Conservation (phyloP, 1,139 yeast species). For the Magnusiomyces sp. region DNA sequence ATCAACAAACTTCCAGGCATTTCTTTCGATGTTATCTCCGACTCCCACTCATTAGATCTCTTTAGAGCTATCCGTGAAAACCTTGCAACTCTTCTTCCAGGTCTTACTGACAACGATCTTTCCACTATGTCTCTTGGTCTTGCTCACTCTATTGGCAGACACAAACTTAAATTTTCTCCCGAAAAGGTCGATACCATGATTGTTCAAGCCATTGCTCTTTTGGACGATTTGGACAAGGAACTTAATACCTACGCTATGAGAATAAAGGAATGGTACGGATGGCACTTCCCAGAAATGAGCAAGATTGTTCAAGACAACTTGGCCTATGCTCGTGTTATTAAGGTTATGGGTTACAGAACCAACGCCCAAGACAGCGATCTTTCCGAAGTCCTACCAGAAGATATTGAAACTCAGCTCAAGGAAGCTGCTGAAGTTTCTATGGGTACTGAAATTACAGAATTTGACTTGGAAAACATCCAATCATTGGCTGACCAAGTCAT, state of each 20-base stretch:
- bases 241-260: constrained; percentile 97
- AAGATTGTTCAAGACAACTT: constrained; percentile 82
- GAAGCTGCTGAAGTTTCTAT: constrained; percentile 91
- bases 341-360: constrained; percentile 90
- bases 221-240: constrained; percentile 95
- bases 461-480: constrained; percentile 83
- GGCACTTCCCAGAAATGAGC: constrained; percentile 99
- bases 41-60: constrained; percentile 88
- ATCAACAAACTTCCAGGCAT: constrained; percentile 84
- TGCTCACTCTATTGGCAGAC: constrained; percentile 91
- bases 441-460: constrained; percentile 97
- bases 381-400: constrained; percentile 84
- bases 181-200: constrained; percentile 98
- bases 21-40: constrained; percentile 81
- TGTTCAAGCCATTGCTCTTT: constrained; percentile 94
- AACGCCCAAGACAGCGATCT: constrained; percentile 90
- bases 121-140: constrained; percentile 94
- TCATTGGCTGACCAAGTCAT: constrained; percentile 93
- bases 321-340: constrained; percentile 65
- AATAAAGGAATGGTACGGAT: constrained; percentile 99
- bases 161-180: constrained; percentile 92
- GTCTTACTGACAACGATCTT: constrained; percentile 74
- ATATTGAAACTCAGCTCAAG: constrained; percentile 44
- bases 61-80: constrained; percentile 93
- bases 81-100: constrained; percentile 89